Base-by-base conservation (phyloP, 2,329 filamentous ascomycete genomes). In the Fusarium marasasianum region DNA sequence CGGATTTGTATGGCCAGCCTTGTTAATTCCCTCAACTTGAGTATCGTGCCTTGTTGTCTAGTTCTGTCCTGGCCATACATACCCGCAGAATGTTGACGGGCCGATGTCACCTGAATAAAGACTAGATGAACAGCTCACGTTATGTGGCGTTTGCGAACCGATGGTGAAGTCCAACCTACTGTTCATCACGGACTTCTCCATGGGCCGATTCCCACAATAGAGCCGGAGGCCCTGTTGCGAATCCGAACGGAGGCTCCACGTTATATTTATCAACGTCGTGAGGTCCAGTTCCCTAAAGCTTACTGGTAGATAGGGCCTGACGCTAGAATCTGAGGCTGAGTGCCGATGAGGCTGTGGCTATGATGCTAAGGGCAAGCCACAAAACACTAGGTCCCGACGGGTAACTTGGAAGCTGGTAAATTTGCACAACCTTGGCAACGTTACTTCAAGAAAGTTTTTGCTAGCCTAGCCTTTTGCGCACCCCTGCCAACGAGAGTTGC, bases 371-470 rank as follows among this genome's bases (percentile, higher is more conserved):
- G 47, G 57, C 64, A 71, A 66, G 72, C 73, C 71, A 75, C 62
- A 67, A 48, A 45, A 37, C 31, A 50, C 59, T 65, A 58, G 53
- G 44, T 35, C 37, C 35, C 22, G 33, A 69, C 57, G 55, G 66
- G 64, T 70, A 48, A 35, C 48, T 11, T 53, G 18, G 33, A 24
- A 40, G 45, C 31, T 53, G 50, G 64, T 66, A 72, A 61, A 33
- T 58, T 51, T 68, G 66, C 66, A 63, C 71, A 40, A 67, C 63
- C 65, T 29, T 68, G 45, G 65, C 63, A 77, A 77, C 75, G 75
- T 77, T 77, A 74, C 75, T 61, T 44, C 44, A 40, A 61, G 15
- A 53, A 55, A 56, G 44, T 63, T 63, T 63, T 63, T 35, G 14
- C 33, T 35, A 35, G 33, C 33, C 33, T 35, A 35, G 31, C 59